Evolutionary conservation across 1,139 yeast genomes (phyloP).

Genomic region (Starmera stellimalicola): DNA sequence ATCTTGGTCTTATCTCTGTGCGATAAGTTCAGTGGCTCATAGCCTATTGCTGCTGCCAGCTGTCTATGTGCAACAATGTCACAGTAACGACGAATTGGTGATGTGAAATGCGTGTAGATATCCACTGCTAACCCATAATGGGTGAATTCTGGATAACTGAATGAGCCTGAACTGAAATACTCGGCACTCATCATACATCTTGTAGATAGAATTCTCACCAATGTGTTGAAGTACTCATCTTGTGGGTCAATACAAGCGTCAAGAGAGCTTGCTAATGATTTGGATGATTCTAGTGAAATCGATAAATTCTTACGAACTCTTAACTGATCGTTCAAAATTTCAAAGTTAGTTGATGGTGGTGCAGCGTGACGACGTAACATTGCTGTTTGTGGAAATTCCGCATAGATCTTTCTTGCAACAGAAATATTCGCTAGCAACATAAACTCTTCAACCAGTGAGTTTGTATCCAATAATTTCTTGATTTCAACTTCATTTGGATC

Average conservation of each 20-base stretch:
- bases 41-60: slow-evolving; percentile 93
- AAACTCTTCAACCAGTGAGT: slow-evolving; percentile 94
- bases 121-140: slow-evolving; percentile 98
- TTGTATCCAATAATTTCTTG: slow-evolving; percentile 79
- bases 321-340: slow-evolving; percentile 78
- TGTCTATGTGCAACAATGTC: slow-evolving; percentile 97
- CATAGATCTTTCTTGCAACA: slow-evolving; percentile 87
- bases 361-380: slow-evolving; percentile 96
- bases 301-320: slow-evolving; percentile 75
- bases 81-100: slow-evolving; percentile 97
- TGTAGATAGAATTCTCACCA: slow-evolving; percentile 93
- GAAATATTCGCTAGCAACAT: slow-evolving; percentile 96
- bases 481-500: slow-evolving; percentile 96
- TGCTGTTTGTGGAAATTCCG: slow-evolving; percentile 94
- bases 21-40: slow-evolving; percentile 70
- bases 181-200: slow-evolving; percentile 99
- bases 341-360: slow-evolving; percentile 93
- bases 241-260: slow-evolving; percentile 76
- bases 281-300: slow-evolving; percentile 76
- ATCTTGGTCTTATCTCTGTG: slow-evolving; percentile 87
- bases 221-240: slow-evolving; percentile 89
- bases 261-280: slow-evolving; percentile 86
- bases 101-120: slow-evolving; percentile 96
- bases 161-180: slow-evolving; percentile 90
- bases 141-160: slow-evolving; percentile 84